Percentiles rank a stretch among this genome's conserved stretches.
phyloP scores from a whole-genome alignment of 257 asterid species.

The Solanum pinnatisectum region DNA sequence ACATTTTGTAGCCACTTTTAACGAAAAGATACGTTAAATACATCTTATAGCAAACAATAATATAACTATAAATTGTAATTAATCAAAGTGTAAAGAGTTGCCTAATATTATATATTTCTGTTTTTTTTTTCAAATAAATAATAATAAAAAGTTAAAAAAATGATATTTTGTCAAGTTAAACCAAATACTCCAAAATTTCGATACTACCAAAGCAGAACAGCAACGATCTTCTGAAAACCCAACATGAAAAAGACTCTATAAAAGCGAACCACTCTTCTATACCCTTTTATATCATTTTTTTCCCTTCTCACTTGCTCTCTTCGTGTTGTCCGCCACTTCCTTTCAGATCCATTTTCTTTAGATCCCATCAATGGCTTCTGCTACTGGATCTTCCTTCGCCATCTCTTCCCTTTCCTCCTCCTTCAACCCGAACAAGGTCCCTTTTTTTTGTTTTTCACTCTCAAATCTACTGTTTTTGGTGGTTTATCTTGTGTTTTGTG shows the following conservation, averaged over 20 bases:
- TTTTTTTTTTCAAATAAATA: no score
- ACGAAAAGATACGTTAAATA: no score
- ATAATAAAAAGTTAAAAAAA: background rate
- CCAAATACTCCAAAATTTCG: background rate
- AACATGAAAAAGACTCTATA: background rate
- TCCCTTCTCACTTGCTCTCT: slow-evolving; percentile 17
- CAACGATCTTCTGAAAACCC: background rate
- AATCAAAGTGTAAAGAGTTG: no score
- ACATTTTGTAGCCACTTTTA: background rate
- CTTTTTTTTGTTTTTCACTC: background rate
- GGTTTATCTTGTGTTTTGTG: background rate
- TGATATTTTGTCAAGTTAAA: background rate
- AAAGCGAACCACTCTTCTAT: background rate
- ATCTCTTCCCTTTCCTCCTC: slow-evolving; percentile 35
- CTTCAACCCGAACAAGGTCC: slow-evolving; percentile 51
- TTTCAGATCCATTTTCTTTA: slow-evolving; percentile 22
- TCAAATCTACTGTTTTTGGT: background rate
- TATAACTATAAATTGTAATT: no score
- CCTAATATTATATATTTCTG: no score
- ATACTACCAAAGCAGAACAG: background rate
- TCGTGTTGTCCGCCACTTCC: slow-evolving; percentile 58
- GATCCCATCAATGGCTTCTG: slow-evolving; percentile 49
- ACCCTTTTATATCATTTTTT: background rate
- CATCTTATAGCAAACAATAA: no score
- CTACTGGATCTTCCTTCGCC: slow-evolving; percentile 42